Evolutionary conservation across 345 rosid species (phyloP), one percentile per base, ranked within the genome.

Genomic region (Eutrema japonicum): DNA sequence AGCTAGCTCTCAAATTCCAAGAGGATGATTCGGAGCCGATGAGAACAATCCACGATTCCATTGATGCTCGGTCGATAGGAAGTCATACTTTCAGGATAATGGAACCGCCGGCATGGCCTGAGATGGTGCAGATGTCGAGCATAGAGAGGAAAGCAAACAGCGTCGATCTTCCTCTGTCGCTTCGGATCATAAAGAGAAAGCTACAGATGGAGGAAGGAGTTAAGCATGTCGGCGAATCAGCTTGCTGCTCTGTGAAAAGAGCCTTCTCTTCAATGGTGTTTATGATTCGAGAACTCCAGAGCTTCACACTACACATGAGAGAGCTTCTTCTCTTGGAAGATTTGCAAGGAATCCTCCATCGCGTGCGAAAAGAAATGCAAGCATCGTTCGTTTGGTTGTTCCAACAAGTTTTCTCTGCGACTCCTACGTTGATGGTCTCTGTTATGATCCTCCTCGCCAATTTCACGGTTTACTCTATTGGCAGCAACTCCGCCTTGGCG

Each of bases 261-360:
- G 97, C 99, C 11, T 95, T 95, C 62, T 88, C 96, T 0, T 95
- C 97, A 0, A 90, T 87, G 99, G 99, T 95, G 74, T 95, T 92
- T 73, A 95, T 95, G 71, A 87, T 95, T 40, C 74, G 91, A 2
- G 99, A 95, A 73, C 84, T 95, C 3, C 97, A 92, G 1, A 84
- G 93, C 72, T 88, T 77, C 72, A 74, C 88, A 10, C 43, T 95
- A 36, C 97, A 88, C 57, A 89, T 90, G 97, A 81, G 97, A 46
- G 96, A 90, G 80, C 27, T 81, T 71, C 81, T 87, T 4, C 84
- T 72, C 55, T 87, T 82, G 38, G 89, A 92, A 67, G 96, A 95
- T 80, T 72, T 92, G 10, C 93, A 87, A 65, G 92, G 83, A 14
- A 83, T 90, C 53, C 77, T 95, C 1, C 86, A 38, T 36, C 88